phyloP scores from a whole-genome alignment of 176 grass and related monocot genomes.

The Poa pratensis region DNA sequence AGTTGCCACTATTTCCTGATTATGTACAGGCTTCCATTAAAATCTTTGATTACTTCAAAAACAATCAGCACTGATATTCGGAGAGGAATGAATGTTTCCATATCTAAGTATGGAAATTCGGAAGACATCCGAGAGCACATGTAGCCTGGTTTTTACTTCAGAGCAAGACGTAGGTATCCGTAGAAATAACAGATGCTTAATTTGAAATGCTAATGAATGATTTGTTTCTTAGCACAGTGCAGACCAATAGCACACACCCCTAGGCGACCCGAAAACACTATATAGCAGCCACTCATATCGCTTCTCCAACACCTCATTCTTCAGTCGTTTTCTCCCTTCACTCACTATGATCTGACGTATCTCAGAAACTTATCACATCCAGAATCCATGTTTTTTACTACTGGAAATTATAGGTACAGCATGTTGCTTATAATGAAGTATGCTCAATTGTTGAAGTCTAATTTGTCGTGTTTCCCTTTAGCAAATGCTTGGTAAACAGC shows the following conservation, averaged over 20 bases:
- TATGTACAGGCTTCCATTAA: constrained; percentile 41
- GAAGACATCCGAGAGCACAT: not conserved
- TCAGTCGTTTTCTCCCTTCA: not conserved
- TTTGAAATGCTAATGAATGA: constrained; percentile 17
- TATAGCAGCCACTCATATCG: not conserved
- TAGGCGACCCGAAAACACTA: not conserved
- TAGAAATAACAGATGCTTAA: not conserved
- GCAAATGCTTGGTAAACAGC: not conserved
- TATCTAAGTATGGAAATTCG: not conserved
- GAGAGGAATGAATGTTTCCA: constrained; percentile 16
- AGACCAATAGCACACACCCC: not conserved
- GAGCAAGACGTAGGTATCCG: not conserved
- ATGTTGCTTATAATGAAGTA: constrained; percentile 22
- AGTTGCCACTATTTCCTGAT: constrained; percentile 79
- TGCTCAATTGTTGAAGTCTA: constrained; percentile 21
- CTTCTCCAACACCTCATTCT: constrained; percentile 18
- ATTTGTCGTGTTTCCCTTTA: not conserved
- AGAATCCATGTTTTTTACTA: not conserved
- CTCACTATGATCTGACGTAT: not conserved
- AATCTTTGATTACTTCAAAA: constrained; percentile 25
- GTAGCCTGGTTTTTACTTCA: constrained; percentile 7
- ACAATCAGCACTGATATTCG: constrained; percentile 35
- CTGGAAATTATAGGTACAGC: constrained; percentile 21
- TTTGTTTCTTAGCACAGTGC: constrained; percentile 27
- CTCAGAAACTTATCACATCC: constrained; percentile 11